Conservation (phyloP, 139 green algal species). For the Raphidocelis subcapitata region DNA sequence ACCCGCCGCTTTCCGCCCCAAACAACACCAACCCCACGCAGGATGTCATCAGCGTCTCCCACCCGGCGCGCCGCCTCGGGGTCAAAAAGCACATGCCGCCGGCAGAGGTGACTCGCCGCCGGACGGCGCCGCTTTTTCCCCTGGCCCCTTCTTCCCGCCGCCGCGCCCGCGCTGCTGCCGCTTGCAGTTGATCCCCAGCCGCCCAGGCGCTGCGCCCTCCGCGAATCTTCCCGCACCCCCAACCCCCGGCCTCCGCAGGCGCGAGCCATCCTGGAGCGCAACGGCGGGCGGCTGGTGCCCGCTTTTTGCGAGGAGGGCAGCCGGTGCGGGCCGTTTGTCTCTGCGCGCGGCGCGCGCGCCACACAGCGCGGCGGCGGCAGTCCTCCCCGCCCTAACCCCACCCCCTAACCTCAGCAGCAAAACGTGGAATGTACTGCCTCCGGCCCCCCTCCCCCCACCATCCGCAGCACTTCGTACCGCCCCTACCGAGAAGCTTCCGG, state of each 20-base stretch:
- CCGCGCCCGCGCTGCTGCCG: no score
- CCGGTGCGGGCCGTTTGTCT: no score
- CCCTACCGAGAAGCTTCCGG: constrained; percentile 54
- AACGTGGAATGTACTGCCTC: no score
- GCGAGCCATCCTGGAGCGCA: constrained; percentile 27
- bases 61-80: constrained; percentile 41
- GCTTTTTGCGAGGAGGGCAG: constrained; percentile 49
- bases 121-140: background rate
- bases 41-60: constrained; percentile 59
- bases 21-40: background rate
- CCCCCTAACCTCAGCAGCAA: no score
- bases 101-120: constrained; percentile 29
- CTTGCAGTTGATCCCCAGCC: no score
- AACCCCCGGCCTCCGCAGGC: constrained; percentile 25
- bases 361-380: no score
- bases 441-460: no score
- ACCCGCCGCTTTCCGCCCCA: no score
- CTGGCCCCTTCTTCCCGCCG: no score
- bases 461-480: constrained; percentile 39
- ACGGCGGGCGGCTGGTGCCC: constrained; percentile 48
- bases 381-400: no score
- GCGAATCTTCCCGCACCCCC: background rate
- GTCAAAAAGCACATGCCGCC: constrained; percentile 64
- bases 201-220: no score
- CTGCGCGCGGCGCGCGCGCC: no score